Percentiles rank a stretch among this genome's conserved stretches.
Conservation (phyloP, 495 filamentous ascomycete species). For the Viridothelium virens region DNA sequence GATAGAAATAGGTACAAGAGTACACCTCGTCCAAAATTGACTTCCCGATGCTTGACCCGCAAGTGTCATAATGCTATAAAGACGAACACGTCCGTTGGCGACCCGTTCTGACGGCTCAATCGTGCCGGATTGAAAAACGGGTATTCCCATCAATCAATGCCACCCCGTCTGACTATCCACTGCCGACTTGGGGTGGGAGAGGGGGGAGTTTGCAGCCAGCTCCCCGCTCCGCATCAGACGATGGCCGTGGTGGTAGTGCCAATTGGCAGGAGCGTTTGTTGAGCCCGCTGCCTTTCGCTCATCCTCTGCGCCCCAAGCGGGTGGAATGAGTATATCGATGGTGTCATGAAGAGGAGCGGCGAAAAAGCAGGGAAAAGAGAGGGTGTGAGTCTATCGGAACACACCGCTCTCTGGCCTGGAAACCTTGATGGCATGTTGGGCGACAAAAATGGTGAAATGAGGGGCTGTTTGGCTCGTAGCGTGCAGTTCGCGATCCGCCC, state of each 20-base stretch:
- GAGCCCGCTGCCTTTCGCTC: not conserved
- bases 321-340: slow-evolving; percentile 4
- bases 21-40: no score
- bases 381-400: slow-evolving; percentile 6
- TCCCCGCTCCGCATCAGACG: slow-evolving; percentile 2
- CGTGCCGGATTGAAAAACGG: not conserved
- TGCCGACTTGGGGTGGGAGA: not conserved
- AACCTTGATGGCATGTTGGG: slow-evolving; percentile 10
- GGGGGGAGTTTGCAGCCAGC: not conserved
- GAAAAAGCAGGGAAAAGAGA: not conserved
- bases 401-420: slow-evolving; percentile 8
- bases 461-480: slow-evolving; percentile 1
- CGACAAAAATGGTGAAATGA: not conserved
- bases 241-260: not conserved
- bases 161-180: slow-evolving; percentile 2
- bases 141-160: slow-evolving; percentile 4
- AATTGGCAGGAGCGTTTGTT: no score
- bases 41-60: not conserved
- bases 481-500: slow-evolving; percentile 2
- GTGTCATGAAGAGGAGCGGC: not conserved
- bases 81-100: not conserved
- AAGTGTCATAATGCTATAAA: not conserved
- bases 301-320: not conserved
- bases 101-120: slow-evolving; percentile 3
- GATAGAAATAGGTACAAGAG: not conserved